Percentiles rank a stretch among this genome's conserved stretches.
Evolutionary conservation across 805 yeast genomes (phyloP).

Genomic region (Myxozyma neglecta): DNA sequence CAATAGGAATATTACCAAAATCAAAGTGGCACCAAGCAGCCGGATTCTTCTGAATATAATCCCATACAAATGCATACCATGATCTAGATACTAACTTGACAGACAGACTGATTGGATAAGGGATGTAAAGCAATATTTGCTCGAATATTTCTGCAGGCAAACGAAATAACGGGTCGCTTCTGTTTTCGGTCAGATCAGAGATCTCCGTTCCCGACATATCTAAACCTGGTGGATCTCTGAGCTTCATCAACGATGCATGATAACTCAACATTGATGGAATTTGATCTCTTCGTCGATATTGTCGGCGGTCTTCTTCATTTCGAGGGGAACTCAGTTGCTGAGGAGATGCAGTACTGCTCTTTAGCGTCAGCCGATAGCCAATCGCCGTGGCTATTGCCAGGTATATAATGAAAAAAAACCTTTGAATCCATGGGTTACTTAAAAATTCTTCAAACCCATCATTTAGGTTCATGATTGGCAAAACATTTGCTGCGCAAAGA

Average conservation of each 20-base stretch:
- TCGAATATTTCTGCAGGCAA: constrained; percentile 22
- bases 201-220: background rate
- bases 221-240: constrained; percentile 13
- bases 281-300: constrained; percentile 5
- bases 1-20: constrained; percentile 2
- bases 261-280: constrained; percentile 11
- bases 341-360: constrained; percentile 6
- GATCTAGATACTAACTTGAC: constrained; percentile 8
- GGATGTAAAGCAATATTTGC: constrained; percentile 9
- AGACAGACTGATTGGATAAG: constrained; percentile 15
- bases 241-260: constrained; percentile 13
- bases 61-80: constrained; percentile 18
- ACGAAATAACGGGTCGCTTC: constrained; percentile 16
- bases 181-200: background rate
- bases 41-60: constrained; percentile 1
- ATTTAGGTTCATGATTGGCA: background rate
- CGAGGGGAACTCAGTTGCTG: constrained; percentile 13
- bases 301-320: constrained; percentile 17
- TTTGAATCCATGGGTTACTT: constrained; percentile 22
- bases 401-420: constrained; percentile 11
- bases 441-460: background rate
- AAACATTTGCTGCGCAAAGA: no score
- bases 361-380: constrained; percentile 14
- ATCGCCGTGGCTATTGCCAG: constrained; percentile 1
- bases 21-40: constrained; percentile 18